These are phyloP conservation scores for Apiospora saccharicola DNA, from an alignment of 2,329 filamentous ascomycete species.

Conservation along the genomic window DNA sequence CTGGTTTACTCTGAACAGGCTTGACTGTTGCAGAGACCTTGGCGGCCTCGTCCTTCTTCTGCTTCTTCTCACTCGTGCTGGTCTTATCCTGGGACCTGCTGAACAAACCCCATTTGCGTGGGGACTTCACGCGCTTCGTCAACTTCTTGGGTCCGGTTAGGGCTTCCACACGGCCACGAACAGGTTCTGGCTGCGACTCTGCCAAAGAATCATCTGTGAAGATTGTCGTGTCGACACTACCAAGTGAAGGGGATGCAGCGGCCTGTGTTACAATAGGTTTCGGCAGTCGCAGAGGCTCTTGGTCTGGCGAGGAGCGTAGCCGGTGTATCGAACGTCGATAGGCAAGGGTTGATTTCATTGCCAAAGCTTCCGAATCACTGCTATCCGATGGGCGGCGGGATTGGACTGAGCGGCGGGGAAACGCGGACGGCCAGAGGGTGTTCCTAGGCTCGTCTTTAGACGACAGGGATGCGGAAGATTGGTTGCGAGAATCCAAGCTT, in stretches of 20 bases:
- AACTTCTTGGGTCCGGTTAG: conserved; percentile 58
- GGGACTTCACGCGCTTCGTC: conserved; percentile 61
- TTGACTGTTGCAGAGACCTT: conserved; percentile 58
- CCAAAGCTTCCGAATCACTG: conserved; percentile 60
- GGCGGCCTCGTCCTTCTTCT: conserved; percentile 41
- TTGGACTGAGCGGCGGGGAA: conserved; percentile 48
- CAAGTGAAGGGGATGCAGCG: conserved; percentile 56
- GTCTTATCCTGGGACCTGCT: conserved; percentile 59
- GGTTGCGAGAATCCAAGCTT: conserved; percentile 52
- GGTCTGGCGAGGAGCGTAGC: conserved; percentile 53
- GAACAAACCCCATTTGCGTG: conserved; percentile 71
- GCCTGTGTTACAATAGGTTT: conserved; percentile 59
- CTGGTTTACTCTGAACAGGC: conserved; percentile 56
- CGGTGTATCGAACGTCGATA: conserved; percentile 63
- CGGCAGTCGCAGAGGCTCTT: conserved; percentile 55
- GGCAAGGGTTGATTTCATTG: conserved; percentile 60
- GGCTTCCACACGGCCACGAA: conserved; percentile 41
- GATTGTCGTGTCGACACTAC: conserved; percentile 64
- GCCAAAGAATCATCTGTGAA: conserved; percentile 63
- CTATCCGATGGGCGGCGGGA: conserved; percentile 60
- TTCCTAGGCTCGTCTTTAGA: conserved; percentile 50
- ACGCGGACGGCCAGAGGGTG: conserved; percentile 62
- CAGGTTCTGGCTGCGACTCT: conserved; percentile 48
- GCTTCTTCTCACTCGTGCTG: conserved; percentile 45
- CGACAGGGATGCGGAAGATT: conserved; percentile 50